Percentiles rank a stretch among this genome's conserved stretches.
These are phyloP conservation scores for Rhodofomes roseus DNA, from an alignment of 1,284 basidiomycete genomes.

Conservation along the genomic window DNA sequence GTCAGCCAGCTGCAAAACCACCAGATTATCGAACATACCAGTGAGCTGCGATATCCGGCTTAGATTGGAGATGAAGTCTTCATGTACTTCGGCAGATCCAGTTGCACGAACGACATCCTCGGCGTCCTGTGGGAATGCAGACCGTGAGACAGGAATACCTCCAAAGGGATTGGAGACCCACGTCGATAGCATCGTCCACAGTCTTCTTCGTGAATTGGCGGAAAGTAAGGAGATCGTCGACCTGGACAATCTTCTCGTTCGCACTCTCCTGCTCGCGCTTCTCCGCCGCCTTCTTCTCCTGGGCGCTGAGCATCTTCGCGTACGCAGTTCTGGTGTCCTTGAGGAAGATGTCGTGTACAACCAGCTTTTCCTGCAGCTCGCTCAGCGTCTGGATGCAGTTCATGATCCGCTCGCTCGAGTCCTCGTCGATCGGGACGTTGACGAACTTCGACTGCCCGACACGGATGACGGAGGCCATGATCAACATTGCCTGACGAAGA, in stretches of 20 bases:
- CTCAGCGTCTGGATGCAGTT: conserved; percentile 94
- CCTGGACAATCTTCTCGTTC: conserved; percentile 78
- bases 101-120: conserved; percentile 91
- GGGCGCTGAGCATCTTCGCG: conserved; percentile 89
- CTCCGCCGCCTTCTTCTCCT: conserved; percentile 85
- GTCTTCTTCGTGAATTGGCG: conserved; percentile 93
- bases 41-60: conserved; percentile 95
- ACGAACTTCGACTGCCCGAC: conserved; percentile 97
- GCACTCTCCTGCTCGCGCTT: conserved; percentile 81
- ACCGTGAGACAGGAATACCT: background rate
- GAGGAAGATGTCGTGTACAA: conserved; percentile 86
- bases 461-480: conserved; percentile 96
- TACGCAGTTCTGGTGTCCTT: conserved; percentile 92
- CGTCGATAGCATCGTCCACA: conserved; percentile 77
- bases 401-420: conserved; percentile 95
- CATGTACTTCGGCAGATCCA: conserved; percentile 78
- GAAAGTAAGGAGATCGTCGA: conserved; percentile 92
- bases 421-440: conserved; percentile 93
- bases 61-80: conserved; percentile 97
- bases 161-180: conserved; percentile 34
- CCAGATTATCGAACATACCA: conserved; percentile 38
- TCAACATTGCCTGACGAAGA: conserved; percentile 83
- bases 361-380: conserved; percentile 60
- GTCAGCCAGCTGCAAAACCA: background rate
- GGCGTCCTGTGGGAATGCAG: conserved; percentile 62